Percentiles rank a stretch among this genome's conserved stretches.
Conservation (phyloP, 2,329 filamentous ascomycete species). For the Sclerotinia glacialis region DNA sequence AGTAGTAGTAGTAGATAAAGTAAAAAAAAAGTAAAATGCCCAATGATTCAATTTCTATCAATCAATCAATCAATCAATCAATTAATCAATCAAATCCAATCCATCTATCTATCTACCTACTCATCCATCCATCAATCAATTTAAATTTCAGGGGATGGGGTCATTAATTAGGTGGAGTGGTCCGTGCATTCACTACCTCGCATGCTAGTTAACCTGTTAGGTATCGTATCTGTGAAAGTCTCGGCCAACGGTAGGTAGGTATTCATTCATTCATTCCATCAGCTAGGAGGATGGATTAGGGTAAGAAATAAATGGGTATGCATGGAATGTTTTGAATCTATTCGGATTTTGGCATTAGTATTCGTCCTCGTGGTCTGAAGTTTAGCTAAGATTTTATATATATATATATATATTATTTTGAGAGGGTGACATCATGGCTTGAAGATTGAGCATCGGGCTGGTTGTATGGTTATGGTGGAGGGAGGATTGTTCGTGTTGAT, state of each 20-base stretch:
- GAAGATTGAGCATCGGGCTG: not conserved
- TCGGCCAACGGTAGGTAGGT: too few relatives aligned
- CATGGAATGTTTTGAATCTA: not conserved
- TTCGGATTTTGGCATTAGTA: accelerated
- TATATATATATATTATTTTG: too few relatives aligned
- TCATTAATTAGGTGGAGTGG: not conserved
- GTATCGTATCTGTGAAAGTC: not conserved
- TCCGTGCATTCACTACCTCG: not conserved
- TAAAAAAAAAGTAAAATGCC: not conserved
- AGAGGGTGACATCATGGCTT: not conserved
- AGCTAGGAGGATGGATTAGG: not conserved
- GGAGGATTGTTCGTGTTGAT: too few relatives aligned
- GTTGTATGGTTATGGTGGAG: too few relatives aligned
- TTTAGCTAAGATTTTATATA: too few relatives aligned
- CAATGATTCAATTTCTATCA: not conserved
- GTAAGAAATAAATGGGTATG: too few relatives aligned
- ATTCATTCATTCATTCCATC: too few relatives aligned
- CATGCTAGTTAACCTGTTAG: too few relatives aligned
- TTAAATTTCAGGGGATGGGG: slow-evolving; percentile 5
- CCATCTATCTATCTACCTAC: too few relatives aligned
- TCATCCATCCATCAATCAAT: not conserved
- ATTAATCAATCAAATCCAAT: too few relatives aligned
- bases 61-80: not conserved
- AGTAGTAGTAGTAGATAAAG: too few relatives aligned
- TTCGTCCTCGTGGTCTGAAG: too few relatives aligned